Percentiles rank a stretch among this genome's conserved stretches.
These are phyloP conservation scores for Amauroascus verrucosus DNA, from an alignment of 2,329 filamentous ascomycete species.

Conservation along the genomic window DNA sequence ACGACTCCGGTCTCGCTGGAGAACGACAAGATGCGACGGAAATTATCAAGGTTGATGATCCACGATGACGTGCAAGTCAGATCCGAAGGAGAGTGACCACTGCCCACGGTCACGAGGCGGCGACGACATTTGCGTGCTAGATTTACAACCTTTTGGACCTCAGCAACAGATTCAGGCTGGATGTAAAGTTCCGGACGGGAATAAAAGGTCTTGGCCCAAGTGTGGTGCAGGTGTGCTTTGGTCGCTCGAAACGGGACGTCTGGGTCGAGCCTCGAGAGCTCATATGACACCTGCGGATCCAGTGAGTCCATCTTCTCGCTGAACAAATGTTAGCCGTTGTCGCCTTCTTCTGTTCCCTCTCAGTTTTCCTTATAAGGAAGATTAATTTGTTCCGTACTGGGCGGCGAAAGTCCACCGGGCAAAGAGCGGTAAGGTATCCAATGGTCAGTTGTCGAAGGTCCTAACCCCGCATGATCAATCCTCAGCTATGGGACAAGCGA, in stretches of 20 bases:
- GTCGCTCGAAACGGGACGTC: conserved; percentile 66
- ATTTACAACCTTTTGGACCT: conserved; percentile 73
- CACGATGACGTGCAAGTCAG: conserved; percentile 88
- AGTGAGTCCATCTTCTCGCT: conserved; percentile 10
- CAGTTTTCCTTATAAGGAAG: not conserved
- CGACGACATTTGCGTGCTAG: conserved; percentile 72
- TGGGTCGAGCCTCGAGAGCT: conserved; percentile 50
- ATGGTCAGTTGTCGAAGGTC: not conserved
- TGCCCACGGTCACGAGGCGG: conserved; percentile 76
- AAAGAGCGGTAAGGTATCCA: not conserved
- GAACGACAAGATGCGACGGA: conserved; percentile 60
- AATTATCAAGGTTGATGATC: conserved; percentile 87
- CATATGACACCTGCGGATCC: conserved; percentile 27
- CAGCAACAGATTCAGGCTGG: conserved; percentile 64
- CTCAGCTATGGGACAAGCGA: not conserved
- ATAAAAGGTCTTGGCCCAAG: conserved; percentile 90
- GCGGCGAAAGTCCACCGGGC: not conserved
- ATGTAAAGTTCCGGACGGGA: conserved; percentile 85
- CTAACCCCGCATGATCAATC: conserved; percentile 5
- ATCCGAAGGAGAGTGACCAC: conserved; percentile 82
- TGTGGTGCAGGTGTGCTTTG: conserved; percentile 66
- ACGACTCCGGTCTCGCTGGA: conserved; percentile 57
- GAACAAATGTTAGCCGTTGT: not conserved
- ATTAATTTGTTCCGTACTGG: not conserved
- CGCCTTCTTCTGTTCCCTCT: not conserved